These are phyloP conservation scores for Prunus salicina DNA, from an alignment of 306 rosid species.

Conservation along the genomic window DNA sequence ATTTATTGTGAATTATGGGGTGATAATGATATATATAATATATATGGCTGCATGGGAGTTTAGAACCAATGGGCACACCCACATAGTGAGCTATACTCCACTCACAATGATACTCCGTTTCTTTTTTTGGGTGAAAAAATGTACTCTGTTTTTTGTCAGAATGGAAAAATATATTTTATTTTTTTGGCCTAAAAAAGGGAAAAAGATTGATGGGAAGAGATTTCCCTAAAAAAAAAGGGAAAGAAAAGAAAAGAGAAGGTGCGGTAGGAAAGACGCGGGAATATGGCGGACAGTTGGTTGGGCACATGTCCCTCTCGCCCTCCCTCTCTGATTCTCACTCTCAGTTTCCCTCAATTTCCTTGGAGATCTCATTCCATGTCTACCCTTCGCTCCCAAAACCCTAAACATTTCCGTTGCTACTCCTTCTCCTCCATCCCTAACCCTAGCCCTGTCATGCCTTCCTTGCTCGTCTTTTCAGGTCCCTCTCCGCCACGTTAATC, in stretches of 20 bases:
- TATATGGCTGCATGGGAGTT: too few species aligned
- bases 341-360: slow-evolving; percentile 19
- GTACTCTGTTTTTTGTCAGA: background rate
- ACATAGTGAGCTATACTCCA: too few species aligned
- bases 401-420: slow-evolving; percentile 37
- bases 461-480: slow-evolving; percentile 85
- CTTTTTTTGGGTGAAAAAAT: background rate
- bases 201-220: background rate
- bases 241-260: background rate
- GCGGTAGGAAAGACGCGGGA: slow-evolving; percentile 28
- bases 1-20: too few species aligned
- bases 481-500: background rate
- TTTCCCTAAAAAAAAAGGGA: background rate
- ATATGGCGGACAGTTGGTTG: slow-evolving; percentile 52
- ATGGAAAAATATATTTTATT: background rate
- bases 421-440: slow-evolving; percentile 25
- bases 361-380: slow-evolving; percentile 50
- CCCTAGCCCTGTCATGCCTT: slow-evolving; percentile 45
- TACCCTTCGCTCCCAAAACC: slow-evolving; percentile 31
- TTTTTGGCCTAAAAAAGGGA: background rate
- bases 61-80: too few species aligned
- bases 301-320: slow-evolving; percentile 36
- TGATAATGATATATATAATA: too few species aligned
- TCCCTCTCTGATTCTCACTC: slow-evolving; percentile 7
- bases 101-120: too few species aligned